phyloP scores from a whole-genome alignment of 2,329 filamentous ascomycete genomes.

The Aurifilum marmelostoma region DNA sequence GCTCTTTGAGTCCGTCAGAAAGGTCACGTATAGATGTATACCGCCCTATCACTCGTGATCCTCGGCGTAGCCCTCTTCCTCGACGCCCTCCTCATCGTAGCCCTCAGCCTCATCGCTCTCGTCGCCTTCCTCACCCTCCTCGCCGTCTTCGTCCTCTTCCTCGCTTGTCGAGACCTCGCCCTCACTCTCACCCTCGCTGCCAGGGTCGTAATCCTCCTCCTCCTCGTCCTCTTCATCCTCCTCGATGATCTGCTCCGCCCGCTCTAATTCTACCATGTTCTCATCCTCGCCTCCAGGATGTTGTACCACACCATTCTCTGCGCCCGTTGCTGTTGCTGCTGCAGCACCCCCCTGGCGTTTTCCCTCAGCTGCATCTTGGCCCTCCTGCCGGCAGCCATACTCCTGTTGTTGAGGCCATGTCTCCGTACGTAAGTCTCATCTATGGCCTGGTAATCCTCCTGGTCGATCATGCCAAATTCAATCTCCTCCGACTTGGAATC shows the following conservation, averaged over 20 bases:
- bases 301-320: conserved; percentile 43
- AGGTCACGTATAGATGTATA: background rate
- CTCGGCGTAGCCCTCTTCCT: conserved; percentile 34
- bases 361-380: conserved; percentile 66
- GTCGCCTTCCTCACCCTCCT: conserved; percentile 49
- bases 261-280: conserved; percentile 53
- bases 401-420: conserved; percentile 66
- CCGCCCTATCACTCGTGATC: conserved; percentile 21
- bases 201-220: conserved; percentile 69
- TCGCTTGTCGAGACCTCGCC: conserved; percentile 56
- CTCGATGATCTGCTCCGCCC: conserved; percentile 56
- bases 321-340: conserved; percentile 38
- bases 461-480: conserved; percentile 71
- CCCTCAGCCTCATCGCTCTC: conserved; percentile 46
- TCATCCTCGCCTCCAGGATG: conserved; percentile 42
- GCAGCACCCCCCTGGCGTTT: conserved; percentile 52
- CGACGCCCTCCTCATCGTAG: conserved; percentile 36
- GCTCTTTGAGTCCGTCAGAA: background rate
- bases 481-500: conserved; percentile 58
- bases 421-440: conserved; percentile 64
- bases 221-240: conserved; percentile 68
- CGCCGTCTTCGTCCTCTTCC: conserved; percentile 55
- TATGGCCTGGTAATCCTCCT: conserved; percentile 68
- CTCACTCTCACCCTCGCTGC: conserved; percentile 62
- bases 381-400: conserved; percentile 69